These are phyloP conservation scores for Colletotrichum cereale DNA, from an alignment of 2,329 filamentous ascomycete genomes.

Conservation along the genomic window DNA sequence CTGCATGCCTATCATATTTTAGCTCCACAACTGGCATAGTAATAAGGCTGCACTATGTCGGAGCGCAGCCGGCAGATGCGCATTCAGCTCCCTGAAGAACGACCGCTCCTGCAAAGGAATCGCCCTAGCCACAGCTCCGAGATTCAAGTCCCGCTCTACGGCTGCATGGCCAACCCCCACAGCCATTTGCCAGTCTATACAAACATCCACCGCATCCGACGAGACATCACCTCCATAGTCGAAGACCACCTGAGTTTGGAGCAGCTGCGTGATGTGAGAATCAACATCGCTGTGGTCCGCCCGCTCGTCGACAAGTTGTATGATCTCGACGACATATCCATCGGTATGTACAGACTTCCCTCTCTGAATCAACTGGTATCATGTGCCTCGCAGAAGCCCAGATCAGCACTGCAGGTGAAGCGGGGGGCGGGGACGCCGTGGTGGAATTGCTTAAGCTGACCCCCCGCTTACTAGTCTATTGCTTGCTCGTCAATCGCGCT, in stretches of 20 bases:
- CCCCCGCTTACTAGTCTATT: constrained; percentile 74
- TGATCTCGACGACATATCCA: constrained; percentile 82
- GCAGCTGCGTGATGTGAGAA: constrained; percentile 83
- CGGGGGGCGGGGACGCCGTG: neutral
- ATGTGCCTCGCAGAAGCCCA: neutral
- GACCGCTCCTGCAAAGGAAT: constrained; percentile 53
- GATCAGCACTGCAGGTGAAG: neutral
- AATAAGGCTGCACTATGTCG: constrained; percentile 41
- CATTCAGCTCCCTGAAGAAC: constrained; percentile 42
- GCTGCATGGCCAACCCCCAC: constrained; percentile 69
- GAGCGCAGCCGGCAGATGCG: constrained; percentile 37
- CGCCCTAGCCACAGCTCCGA: constrained; percentile 53
- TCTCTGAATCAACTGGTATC: neutral
- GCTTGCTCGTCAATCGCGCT: constrained; percentile 83
- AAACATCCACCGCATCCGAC: constrained; percentile 79
- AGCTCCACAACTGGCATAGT: neutral
- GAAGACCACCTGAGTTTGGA: constrained; percentile 76
- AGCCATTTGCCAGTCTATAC: constrained; percentile 78
- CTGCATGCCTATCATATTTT: neutral
- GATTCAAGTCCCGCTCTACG: constrained; percentile 58
- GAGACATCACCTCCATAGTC: constrained; percentile 73
- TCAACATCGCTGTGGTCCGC: constrained; percentile 84
- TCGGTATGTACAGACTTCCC: constrained; percentile 62
- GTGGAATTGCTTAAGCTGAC: constrained; percentile 5
- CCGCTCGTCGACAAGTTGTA: constrained; percentile 88